Evolutionary conservation across 2,329 filamentous ascomycete species (phyloP).

Genomic region (Zasmidium angulare): DNA sequence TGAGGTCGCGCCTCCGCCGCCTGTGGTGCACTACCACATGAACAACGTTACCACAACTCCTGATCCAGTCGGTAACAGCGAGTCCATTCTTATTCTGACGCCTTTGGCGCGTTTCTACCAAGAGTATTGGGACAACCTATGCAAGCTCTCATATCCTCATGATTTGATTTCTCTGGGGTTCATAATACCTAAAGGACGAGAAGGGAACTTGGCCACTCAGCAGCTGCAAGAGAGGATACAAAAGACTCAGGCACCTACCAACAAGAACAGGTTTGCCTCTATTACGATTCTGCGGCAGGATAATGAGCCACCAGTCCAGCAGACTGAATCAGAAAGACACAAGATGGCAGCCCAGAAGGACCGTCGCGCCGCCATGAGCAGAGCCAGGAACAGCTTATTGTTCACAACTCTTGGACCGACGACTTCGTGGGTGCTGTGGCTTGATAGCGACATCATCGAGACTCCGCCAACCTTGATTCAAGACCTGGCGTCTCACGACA

Average conservation of each 20-base stretch:
- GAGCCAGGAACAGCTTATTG: conserved; percentile 87
- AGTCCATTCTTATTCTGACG: conserved; percentile 87
- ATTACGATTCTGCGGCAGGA: conserved; percentile 95
- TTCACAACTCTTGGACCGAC: conserved; percentile 91
- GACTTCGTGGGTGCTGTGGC: conserved; percentile 95
- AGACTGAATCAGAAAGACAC: conserved; percentile 85
- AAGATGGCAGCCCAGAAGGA: conserved; percentile 87
- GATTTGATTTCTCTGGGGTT: conserved; percentile 93
- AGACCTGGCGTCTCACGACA: conserved; percentile 83
- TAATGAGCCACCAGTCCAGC: conserved; percentile 78
- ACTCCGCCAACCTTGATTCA: conserved; percentile 83
- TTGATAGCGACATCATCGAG: conserved; percentile 90
- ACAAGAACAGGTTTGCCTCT: conserved; percentile 82
- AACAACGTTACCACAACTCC: conserved; percentile 87
- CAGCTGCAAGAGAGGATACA: conserved; percentile 81
- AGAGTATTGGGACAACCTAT: conserved; percentile 91
- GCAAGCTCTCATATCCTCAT: conserved; percentile 83
- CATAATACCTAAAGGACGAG: conserved; percentile 90
- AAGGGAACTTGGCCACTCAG: conserved; percentile 82
- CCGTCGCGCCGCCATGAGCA: conserved; percentile 84
- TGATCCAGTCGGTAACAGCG: conserved; percentile 73
- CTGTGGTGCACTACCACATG: conserved; percentile 89
- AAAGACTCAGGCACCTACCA: conserved; percentile 79
- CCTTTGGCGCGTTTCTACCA: conserved; percentile 92
- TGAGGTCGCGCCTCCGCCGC: conserved; percentile 66